Base-by-base conservation (phyloP, 2,329 filamentous ascomycete genomes). In the Diaporthe humulicola region DNA sequence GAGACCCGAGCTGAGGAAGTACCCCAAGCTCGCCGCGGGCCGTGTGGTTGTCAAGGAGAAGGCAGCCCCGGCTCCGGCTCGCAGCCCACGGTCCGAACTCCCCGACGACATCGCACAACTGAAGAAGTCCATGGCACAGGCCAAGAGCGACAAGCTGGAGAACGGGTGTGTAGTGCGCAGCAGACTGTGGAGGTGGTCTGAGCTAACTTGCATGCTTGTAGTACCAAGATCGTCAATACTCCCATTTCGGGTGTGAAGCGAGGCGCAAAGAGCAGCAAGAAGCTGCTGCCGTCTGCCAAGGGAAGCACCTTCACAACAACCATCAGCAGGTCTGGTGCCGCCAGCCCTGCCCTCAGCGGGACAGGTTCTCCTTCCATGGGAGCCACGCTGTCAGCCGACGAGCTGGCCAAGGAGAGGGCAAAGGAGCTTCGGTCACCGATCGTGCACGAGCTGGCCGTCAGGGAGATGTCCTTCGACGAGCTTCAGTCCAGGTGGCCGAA, bases 391-490 rank as follows among this genome's bases (percentile, higher is more conserved):
- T 87, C 87, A 15, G 85, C 88, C 25, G 87, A 89, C 1, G 87
- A 90, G 75, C 86, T 89, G 76, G 82, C 88, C 54, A 90, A 90
- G 80, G 88, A 88, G 70, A 86, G 87, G 75, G 75, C 77, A 4
- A 81, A 85, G 87, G 78, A 85, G 82, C 73, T 84, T 19, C 80
- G 82, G 5, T 83, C 83, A 33, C 85, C 88, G 33, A 84, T 93
- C 28, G 89, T 93, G 38, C 91, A 93, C 80, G 88, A 92, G 77
- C 83, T 93, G 28, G 91, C 91, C 42, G 86, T 89, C 9, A 83
- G 86, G 74, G 88, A 91, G 19, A 86, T 87, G 77, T 81, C 87
- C 0, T 87, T 87, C 28, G 85, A 88, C 10, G 85, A 88, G 70
- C 81, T 93, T 3, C 81, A 84, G 71, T 82, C 83, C 61, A 88